A percentile compares a stretch with the other conserved stretches of the same genome.
These are phyloP conservation scores for Coix lacrymajobi DNA, from an alignment of 176 grass and related monocot species.

Conservation along the genomic window DNA sequence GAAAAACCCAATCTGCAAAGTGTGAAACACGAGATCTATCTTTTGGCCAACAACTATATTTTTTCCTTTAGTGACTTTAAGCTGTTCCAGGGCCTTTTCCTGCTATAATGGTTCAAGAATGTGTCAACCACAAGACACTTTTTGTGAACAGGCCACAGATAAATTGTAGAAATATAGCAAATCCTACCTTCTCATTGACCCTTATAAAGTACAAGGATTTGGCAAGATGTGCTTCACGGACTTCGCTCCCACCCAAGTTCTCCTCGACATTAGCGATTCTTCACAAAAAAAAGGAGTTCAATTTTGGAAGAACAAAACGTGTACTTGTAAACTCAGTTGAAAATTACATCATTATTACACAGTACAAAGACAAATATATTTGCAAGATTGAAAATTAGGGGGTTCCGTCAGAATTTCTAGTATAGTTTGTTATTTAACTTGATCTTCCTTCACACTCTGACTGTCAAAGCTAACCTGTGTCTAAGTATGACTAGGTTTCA, in stretches of 20 bases:
- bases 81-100: slow-evolving; percentile 92
- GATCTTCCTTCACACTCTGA: neutral
- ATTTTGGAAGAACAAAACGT: neutral
- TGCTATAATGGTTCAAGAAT: slow-evolving; percentile 31
- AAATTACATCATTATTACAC: neutral
- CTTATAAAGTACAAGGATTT: slow-evolving; percentile 84
- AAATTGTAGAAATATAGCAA: neutral
- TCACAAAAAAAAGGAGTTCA: slow-evolving; percentile 4
- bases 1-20: slow-evolving; percentile 82
- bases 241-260: slow-evolving; percentile 98
- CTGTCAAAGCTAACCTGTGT: neutral
- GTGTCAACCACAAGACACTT: neutral
- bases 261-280: slow-evolving; percentile 97
- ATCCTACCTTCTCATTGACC: slow-evolving; percentile 80
- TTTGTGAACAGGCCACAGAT: neutral
- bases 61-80: slow-evolving; percentile 93
- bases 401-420: neutral
- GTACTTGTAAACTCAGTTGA: neutral
- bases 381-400: neutral
- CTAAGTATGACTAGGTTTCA: too few species aligned
- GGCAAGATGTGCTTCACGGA: slow-evolving; percentile 95
- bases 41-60: slow-evolving; percentile 91
- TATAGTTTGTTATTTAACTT: neutral
- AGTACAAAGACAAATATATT: neutral
- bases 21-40: slow-evolving; percentile 97